These are phyloP conservation scores for Cichorium intybus DNA, from an alignment of 140 eudicot species.

Conservation along the genomic window DNA sequence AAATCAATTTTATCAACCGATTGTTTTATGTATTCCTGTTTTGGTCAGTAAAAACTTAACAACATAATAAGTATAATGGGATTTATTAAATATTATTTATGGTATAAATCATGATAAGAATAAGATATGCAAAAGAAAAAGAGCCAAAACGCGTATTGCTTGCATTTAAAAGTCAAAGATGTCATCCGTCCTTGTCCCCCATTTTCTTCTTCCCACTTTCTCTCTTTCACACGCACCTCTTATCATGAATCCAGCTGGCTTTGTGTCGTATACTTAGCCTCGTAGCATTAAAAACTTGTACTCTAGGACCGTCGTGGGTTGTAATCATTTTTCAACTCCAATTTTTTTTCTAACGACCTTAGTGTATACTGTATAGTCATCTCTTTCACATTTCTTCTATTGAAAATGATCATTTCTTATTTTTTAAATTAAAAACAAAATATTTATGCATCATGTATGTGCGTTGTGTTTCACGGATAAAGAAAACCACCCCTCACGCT, in stretches of 20 bases:
- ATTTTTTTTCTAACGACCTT: too few relatives aligned
- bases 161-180: constrained; percentile 10
- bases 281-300: not conserved
- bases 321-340: too few relatives aligned
- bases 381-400: too few relatives aligned
- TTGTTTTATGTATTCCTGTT: not conserved
- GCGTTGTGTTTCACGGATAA: too few relatives aligned
- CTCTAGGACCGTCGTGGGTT: not conserved
- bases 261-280: not conserved
- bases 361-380: too few relatives aligned
- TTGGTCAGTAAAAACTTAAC: not conserved
- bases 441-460: too few relatives aligned
- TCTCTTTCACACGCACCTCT: constrained; percentile 14
- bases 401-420: too few relatives aligned
- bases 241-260: constrained; percentile 28
- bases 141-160: constrained; percentile 12
- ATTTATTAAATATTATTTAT: not conserved
- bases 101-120: too few relatives aligned
- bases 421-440: too few relatives aligned
- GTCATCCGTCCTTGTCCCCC: not conserved
- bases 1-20: not conserved
- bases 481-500: too few relatives aligned
- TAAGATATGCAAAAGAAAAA: not conserved
- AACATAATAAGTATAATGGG: not conserved
- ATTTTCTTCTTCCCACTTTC: constrained; percentile 4